Evolutionary conservation across 1,139 yeast species (phyloP).

Genomic region (Zygosaccharomyces sapae): DNA sequence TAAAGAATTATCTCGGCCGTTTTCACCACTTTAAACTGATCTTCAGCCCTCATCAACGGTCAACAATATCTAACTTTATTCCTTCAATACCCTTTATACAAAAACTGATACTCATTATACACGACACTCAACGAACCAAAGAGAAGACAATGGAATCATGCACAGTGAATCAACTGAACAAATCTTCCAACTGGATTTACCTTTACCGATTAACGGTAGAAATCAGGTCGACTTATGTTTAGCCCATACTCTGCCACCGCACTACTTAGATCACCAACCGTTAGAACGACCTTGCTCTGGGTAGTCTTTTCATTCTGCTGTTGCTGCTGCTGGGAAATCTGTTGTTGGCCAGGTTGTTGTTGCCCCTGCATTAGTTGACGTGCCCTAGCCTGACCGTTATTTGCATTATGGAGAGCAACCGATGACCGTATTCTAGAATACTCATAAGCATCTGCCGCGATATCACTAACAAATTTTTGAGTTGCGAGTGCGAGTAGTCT

Average conservation of each 20-base stretch:
- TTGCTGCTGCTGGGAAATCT: constrained; percentile 34
- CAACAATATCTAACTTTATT: neutral
- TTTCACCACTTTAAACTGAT: neutral
- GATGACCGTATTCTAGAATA: constrained; percentile 85
- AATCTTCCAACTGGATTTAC: too few relatives aligned
- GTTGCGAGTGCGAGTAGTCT: constrained; percentile 89
- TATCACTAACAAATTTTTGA: constrained; percentile 88
- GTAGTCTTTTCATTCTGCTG: constrained; percentile 42
- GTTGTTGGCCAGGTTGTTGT: constrained; percentile 45
- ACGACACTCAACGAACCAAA: constrained; percentile 2
- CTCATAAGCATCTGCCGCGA: constrained; percentile 95
- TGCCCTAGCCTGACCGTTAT: constrained; percentile 84
- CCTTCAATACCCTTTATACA: constrained; percentile 4
- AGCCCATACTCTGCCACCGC: constrained; percentile 79
- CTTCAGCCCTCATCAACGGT: neutral
- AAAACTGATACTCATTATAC: constrained; percentile 4
- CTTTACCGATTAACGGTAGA: constrained; percentile 54
- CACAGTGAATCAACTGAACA: too few relatives aligned
- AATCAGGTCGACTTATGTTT: constrained; percentile 86
- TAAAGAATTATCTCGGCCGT: too few relatives aligned
- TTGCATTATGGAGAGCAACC: constrained; percentile 74
- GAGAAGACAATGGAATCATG: neutral
- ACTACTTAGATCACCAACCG: constrained; percentile 35
- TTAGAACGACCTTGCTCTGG: constrained; percentile 39
- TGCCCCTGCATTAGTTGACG: constrained; percentile 62